Percentiles rank a stretch among this genome's conserved stretches.
These are phyloP conservation scores for Backusella westeae DNA, from an alignment of 192 early-diverging fungal species.

Conservation along the genomic window DNA sequence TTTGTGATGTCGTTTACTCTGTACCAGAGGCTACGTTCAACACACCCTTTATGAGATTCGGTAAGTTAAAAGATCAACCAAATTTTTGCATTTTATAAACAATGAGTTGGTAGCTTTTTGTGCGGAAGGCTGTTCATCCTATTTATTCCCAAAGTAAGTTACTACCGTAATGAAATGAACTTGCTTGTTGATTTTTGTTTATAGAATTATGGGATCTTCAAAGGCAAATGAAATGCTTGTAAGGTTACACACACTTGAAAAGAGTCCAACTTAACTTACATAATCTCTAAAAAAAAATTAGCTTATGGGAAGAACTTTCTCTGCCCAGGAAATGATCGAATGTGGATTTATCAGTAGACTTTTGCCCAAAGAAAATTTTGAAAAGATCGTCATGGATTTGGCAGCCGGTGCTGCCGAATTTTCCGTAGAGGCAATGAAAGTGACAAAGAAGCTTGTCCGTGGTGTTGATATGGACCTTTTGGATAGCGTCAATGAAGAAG, in stretches of 20 bases:
- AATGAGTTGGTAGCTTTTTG: constrained; percentile 54
- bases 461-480: constrained; percentile 43
- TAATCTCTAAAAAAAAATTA: neutral
- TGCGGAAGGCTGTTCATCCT: constrained; percentile 71
- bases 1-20: constrained; percentile 70
- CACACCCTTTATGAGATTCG: constrained; percentile 74
- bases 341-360: constrained; percentile 54
- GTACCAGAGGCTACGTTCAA: constrained; percentile 63
- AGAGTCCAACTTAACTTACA: neutral
- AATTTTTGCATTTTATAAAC: neutral
- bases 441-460: constrained; percentile 54
- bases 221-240: constrained; percentile 61
- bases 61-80: neutral
- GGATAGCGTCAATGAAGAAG: constrained; percentile 46
- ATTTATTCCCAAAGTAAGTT: constrained; percentile 58
- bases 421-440: constrained; percentile 54
- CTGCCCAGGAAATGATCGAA: constrained; percentile 57
- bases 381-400: constrained; percentile 43
- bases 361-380: constrained; percentile 48
- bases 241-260: constrained; percentile 8
- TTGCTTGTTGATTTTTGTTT: neutral
- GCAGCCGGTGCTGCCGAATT: constrained; percentile 51
- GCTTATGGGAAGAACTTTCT: constrained; percentile 54
- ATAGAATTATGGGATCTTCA: constrained; percentile 58
- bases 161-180: neutral